A percentile compares a stretch with the other conserved stretches of the same genome.
Conservation (phyloP, 805 yeast genomes). For the Cyberlindnera xishuangbannaensis region DNA sequence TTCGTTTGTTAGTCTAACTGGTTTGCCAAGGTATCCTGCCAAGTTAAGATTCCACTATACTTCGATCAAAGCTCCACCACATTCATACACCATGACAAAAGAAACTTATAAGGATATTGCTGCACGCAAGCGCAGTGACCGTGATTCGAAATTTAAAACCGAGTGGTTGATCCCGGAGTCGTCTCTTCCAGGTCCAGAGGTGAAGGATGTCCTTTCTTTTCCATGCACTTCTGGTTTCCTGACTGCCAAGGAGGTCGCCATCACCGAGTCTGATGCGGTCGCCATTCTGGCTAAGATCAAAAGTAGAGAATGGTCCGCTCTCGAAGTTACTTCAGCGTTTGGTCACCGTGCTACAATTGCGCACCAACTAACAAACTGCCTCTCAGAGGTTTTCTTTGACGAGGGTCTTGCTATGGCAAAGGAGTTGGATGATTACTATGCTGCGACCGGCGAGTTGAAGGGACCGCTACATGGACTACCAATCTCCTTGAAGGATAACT, state of each 20-base stretch:
- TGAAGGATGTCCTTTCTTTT: slow-evolving; percentile 33
- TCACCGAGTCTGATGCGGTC: slow-evolving; percentile 19
- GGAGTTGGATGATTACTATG: slow-evolving; percentile 44
- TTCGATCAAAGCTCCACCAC: background rate
- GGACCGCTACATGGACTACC: slow-evolving; percentile 72
- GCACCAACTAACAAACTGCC: slow-evolving; percentile 43
- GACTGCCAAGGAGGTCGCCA: slow-evolving; percentile 30
- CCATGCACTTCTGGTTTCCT: slow-evolving; percentile 28
- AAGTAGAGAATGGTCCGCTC: slow-evolving; percentile 32
- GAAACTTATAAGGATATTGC: slow-evolving; percentile 34
- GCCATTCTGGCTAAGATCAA: slow-evolving; percentile 26
- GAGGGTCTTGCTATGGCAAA: slow-evolving; percentile 53
- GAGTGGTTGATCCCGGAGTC: slow-evolving; percentile 17
- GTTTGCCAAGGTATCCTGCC: too few species aligned
- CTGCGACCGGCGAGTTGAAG: slow-evolving; percentile 40
- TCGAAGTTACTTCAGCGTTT: slow-evolving; percentile 47
- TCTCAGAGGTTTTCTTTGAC: slow-evolving; percentile 39
- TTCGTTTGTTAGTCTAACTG: too few species aligned
- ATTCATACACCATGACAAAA: slow-evolving; percentile 9
- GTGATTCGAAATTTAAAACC: slow-evolving; percentile 34
- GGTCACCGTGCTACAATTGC: slow-evolving; percentile 54
- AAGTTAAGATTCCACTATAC: too few species aligned
- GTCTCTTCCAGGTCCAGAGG: slow-evolving; percentile 18
- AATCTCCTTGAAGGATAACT: slow-evolving; percentile 47
- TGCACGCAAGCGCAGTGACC: slow-evolving; percentile 32